Conservation (phyloP, 306 rosid species). For the Chamaecrista fasciculata region DNA sequence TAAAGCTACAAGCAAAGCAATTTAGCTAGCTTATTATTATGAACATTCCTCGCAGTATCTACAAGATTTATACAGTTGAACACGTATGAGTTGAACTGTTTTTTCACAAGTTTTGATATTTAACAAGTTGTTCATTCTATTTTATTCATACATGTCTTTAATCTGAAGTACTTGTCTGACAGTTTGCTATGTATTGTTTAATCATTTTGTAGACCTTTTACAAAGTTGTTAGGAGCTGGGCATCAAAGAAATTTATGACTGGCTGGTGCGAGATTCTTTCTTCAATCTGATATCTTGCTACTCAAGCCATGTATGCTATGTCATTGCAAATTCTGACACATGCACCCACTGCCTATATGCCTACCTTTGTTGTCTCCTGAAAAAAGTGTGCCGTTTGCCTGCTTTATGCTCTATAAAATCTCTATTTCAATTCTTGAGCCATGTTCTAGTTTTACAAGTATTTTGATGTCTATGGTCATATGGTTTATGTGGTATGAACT, state of each 20-base stretch:
- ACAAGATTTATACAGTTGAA: neutral
- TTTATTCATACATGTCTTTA: neutral
- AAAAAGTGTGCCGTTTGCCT: neutral
- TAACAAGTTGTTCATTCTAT: neutral
- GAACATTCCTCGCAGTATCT: neutral
- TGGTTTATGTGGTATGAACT: conserved; percentile 14
- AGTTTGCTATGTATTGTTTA: conserved; percentile 22
- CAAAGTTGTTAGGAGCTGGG: conserved; percentile 88
- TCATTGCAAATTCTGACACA: neutral
- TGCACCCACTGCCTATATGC: neutral
- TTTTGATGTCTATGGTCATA: neutral
- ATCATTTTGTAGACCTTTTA: conserved; percentile 59
- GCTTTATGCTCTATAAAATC: neutral
- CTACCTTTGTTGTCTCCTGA: neutral
- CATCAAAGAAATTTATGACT: conserved; percentile 85
- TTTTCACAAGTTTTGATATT: neutral
- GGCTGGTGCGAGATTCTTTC: conserved; percentile 65
- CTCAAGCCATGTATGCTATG: conserved; percentile 4
- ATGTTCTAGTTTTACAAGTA: neutral
- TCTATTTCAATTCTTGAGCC: neutral
- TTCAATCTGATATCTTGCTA: conserved; percentile 4
- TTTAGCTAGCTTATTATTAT: neutral
- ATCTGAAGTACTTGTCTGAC: conserved; percentile 15
- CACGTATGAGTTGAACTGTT: neutral
- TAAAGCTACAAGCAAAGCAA: neutral